Base-by-base conservation (phyloP, 495 filamentous ascomycete species). In the Aspergillus mulundensis region DNA sequence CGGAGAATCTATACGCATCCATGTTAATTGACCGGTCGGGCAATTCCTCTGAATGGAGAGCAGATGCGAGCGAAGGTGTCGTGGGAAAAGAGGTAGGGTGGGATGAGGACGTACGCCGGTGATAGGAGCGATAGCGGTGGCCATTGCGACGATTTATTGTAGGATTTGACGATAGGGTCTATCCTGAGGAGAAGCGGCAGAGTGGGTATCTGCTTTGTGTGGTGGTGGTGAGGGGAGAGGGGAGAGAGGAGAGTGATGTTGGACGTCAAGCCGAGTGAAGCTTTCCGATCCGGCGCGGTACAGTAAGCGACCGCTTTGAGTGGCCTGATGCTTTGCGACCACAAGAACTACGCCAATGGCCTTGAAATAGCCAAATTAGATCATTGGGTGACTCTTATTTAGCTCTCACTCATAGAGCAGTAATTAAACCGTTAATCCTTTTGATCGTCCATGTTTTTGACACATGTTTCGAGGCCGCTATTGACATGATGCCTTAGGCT, bases 1-100 rank as follows among this genome's bases (percentile, higher is more conserved):
- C 85, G 84, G 75, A 91, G 83, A 81, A 87, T 90, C 87, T 87
- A 68, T 57, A 50, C 12, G 21, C 14, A 30, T 32, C 10, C 16
- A 48, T 41, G 55, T 55, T 51, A 60, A 52, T 12, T 15, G 56
- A 46, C 6, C 15, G n/a, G 15, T 41, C 16, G 15, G n/a, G 11
- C 32, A 16, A 21, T 20, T 46, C 14, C 18, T 21, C 42, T 25
- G 3, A 30, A 21, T 14, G 14, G 21, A 25, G 24, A 4, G n/a
- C 20, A 4, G 20, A 24, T 56, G 48, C 40, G 7, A 39, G 16
- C 41, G 23, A 30, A 34, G 34, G 24, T 23, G 46, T 36, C 46
- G 44, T 7, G 24, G 50, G 21, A 20, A 45, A 38, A 49, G 30
- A 45, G n/a, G 40, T 45, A 28, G 2, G 12, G 47, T 50, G 49